Evolutionary conservation across 768 basidiomycete species (phyloP), one percentile per base, ranked within the genome.

Genomic region (Podaxis mareebaensis): DNA sequence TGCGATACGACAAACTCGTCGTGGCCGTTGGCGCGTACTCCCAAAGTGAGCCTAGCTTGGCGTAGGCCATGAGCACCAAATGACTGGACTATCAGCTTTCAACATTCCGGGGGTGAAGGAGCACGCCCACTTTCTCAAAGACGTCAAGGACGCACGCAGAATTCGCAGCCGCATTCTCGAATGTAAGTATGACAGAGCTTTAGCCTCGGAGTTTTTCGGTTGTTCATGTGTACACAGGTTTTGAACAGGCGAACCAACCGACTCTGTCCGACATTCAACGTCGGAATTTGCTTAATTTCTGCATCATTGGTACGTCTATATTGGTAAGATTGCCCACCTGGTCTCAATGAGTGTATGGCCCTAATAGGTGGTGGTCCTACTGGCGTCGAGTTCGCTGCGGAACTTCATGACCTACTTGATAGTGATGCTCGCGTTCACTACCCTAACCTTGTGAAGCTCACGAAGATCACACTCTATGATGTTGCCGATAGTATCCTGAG

Each of bases 161-260:
- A 93, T 93, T 66, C 81, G 91, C 40, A 78, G 81, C 10, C 83
- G 89, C 15, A 85, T 93, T 36, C 77, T 93, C n/a, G 91, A 91
- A 75, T 90, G 90, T 86, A 48, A 36, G 78, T 68, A 39, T 39
- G 48, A n/a, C 36, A 20, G 44, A 46, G 7, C 40, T 46, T 5
- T 46, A 3, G 8, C 48, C 28, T 17, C 20, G 17, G n/a, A 26
- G 8, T 6, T 33, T 20, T 28, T n/a, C 3, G 17, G 10, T 52
- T 51, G n/a, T 1, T 28, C 6, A 57, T 10, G 33, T 33, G 12
- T 17, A 1, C 42, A 0, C 65, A 86, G 89, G 89, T 71, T 93
- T 96, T 63, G 93, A 95, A 70, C 90, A 93, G 69, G 94, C 94
- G 2, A 89, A 87, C 67, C 89, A 93, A 67, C 94, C 93, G 0